These are phyloP conservation scores for Thermothielavioides terrestris DNA, from an alignment of 495 filamentous ascomycete genomes.

Conservation along the genomic window DNA sequence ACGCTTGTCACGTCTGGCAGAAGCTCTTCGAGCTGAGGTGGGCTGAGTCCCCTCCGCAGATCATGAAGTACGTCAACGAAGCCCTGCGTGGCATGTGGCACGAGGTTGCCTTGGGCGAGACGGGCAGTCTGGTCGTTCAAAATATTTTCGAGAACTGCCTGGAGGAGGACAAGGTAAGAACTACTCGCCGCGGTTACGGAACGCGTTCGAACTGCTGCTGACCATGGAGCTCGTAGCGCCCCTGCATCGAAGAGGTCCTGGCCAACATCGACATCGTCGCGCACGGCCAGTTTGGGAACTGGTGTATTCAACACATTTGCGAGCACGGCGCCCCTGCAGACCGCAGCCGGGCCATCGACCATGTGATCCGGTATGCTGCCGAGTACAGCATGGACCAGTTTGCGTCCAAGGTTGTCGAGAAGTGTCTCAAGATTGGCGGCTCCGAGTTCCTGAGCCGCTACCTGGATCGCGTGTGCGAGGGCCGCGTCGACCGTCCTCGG, in stretches of 20 bases:
- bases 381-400: constrained; percentile 99
- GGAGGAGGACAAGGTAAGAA: constrained; percentile 90
- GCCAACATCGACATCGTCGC: constrained; percentile 89
- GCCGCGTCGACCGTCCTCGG: constrained; percentile 79
- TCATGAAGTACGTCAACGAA: constrained; percentile 98
- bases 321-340: constrained; percentile 90
- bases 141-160: constrained; percentile 99
- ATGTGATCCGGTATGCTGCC: constrained; percentile 82
- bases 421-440: constrained; percentile 95
- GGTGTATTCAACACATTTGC: constrained; percentile 99
- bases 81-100: constrained; percentile 96
- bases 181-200: background rate
- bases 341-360: constrained; percentile 86
- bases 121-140: constrained; percentile 93
- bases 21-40: constrained; percentile 98
- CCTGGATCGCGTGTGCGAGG: constrained; percentile 87
- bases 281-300: constrained; percentile 98
- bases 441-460: constrained; percentile 87
- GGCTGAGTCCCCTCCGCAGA: constrained; percentile 88
- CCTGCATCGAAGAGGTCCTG: constrained; percentile 93
- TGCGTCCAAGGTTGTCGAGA: constrained; percentile 97
- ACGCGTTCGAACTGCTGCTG: constrained; percentile 7
- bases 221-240: constrained; percentile 55
- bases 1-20: constrained; percentile 99
- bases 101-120: constrained; percentile 93